Percentiles rank a stretch among this genome's conserved stretches.
phyloP scores from a whole-genome alignment of 73 alveolate species.

The Tetrahymena malaccensis region DNA sequence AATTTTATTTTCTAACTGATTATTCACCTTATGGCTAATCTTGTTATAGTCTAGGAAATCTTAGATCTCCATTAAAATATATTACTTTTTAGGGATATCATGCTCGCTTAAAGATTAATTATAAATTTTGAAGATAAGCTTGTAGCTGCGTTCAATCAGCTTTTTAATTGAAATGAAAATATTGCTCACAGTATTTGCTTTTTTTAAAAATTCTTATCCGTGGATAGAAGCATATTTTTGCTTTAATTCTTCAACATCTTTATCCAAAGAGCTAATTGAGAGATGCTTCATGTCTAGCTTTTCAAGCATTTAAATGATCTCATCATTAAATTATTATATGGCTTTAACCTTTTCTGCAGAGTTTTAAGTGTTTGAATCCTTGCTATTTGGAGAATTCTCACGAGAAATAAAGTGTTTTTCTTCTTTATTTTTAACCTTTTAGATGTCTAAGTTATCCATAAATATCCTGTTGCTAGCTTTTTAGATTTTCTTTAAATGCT shows the following conservation, averaged over 20 bases:
- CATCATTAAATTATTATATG: neutral
- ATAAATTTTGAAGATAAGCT: neutral
- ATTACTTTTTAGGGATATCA: neutral
- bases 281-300: neutral
- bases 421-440: neutral
- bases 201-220: neutral
- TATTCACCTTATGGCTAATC: neutral
- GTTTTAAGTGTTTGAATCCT: neutral
- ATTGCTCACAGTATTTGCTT: neutral
- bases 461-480: neutral
- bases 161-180: neutral
- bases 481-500: neutral
- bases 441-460: neutral
- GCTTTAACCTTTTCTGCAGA: neutral
- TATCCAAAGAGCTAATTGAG: neutral
- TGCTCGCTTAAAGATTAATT: neutral
- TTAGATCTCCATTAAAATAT: neutral
- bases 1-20: neutral
- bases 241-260: neutral
- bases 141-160: neutral
- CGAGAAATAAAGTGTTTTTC: neutral
- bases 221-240: neutral
- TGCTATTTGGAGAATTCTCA: neutral
- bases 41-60: neutral
- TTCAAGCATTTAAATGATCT: neutral